Conservation (phyloP, 495 filamentous ascomycete species). For the Choiromyces venosus region DNA sequence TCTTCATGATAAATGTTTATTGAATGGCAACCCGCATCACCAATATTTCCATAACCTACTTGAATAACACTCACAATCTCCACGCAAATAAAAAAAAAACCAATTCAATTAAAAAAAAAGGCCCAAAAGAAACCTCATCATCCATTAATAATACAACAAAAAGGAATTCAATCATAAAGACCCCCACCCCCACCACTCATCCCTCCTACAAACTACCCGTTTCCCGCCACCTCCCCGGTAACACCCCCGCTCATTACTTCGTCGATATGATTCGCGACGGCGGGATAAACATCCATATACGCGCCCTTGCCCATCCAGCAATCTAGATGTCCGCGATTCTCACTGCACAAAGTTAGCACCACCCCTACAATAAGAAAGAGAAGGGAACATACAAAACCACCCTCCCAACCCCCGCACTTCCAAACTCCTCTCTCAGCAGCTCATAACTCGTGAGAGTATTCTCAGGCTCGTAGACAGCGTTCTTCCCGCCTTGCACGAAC, state of each 20-base stretch:
- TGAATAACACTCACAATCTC: too few relatives aligned
- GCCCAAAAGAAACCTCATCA: neutral
- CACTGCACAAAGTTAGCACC: conserved; percentile 19
- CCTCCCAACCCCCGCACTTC: conserved; percentile 49
- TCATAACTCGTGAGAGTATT: conserved; percentile 56
- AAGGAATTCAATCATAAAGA: too few relatives aligned
- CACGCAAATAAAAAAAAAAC: too few relatives aligned
- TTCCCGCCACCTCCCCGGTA: neutral
- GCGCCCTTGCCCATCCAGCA: conserved; percentile 61
- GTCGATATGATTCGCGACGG: conserved; percentile 54
- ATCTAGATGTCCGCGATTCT: conserved; percentile 64
- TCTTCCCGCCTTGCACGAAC: conserved; percentile 56
- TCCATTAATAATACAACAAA: neutral
- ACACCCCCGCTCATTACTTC: conserved; percentile 40
- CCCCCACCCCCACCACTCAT: neutral
- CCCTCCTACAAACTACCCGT: neutral
- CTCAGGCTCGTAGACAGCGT: conserved; percentile 56
- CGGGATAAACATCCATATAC: conserved; percentile 59
- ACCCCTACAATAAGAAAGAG: neutral
- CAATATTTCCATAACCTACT: too few relatives aligned
- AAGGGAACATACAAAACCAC: conserved; percentile 46
- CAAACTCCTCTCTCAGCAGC: conserved; percentile 53
- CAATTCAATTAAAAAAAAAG: too few relatives aligned
- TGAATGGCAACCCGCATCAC: too few relatives aligned
- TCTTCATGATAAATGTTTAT: too few relatives aligned